Percentiles rank a stretch among this genome's conserved stretches.
These are phyloP conservation scores for Fusarium brachygibbosum DNA, from an alignment of 2,329 filamentous ascomycete species.

Conservation along the genomic window DNA sequence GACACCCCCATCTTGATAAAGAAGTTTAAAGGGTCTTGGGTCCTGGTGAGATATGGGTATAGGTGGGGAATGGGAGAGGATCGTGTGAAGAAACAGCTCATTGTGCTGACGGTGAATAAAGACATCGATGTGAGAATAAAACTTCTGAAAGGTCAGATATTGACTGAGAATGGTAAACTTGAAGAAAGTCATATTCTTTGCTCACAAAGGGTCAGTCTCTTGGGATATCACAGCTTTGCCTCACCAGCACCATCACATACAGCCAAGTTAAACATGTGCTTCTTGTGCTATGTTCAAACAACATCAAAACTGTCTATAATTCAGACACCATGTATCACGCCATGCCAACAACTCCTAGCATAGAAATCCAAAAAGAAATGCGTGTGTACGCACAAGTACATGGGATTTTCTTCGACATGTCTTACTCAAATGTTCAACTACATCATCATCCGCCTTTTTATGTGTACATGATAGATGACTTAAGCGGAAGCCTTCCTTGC, in stretches of 20 bases:
- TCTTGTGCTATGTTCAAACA: background rate
- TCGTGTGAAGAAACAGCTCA: slow-evolving; percentile 44
- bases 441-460: slow-evolving; percentile 34
- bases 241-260: background rate
- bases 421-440: slow-evolving; percentile 10
- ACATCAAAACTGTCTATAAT: slow-evolving; percentile 9
- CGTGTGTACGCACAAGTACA: slow-evolving; percentile 7
- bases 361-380: slow-evolving; percentile 7
- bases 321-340: slow-evolving; percentile 21
- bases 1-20: slow-evolving; percentile 9
- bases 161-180: background rate
- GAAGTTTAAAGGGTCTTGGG: slow-evolving; percentile 6
- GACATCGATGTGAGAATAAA: background rate
- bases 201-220: background rate
- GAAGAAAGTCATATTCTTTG: background rate
- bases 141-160: background rate
- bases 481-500: background rate
- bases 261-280: background rate
- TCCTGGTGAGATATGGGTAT: slow-evolving; percentile 22
- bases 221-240: background rate
- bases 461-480: slow-evolving; percentile 10
- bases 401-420: slow-evolving; percentile 3
- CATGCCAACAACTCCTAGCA: slow-evolving; percentile 18
- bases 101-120: slow-evolving; percentile 26
- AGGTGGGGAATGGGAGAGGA: slow-evolving; percentile 18